Conservation (phyloP, 2,329 filamentous ascomycete species). For the Aspergillus caelatus region DNA sequence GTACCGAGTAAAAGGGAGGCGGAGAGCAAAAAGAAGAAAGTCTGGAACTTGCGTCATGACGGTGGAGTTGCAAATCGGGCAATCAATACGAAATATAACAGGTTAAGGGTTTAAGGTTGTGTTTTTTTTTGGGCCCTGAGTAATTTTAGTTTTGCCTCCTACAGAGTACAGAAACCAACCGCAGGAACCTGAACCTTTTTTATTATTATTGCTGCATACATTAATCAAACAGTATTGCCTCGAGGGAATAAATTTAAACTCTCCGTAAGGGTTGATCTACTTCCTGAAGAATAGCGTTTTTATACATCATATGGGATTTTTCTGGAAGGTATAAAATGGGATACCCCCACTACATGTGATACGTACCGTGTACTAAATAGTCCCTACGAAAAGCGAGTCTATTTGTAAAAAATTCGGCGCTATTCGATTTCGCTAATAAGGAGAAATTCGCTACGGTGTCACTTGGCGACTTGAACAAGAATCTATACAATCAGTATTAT, state of each 20-base stretch:
- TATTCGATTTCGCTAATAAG: background rate
- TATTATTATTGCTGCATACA: background rate
- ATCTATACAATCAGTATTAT: too few species aligned
- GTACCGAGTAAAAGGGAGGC: background rate
- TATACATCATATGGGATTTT: background rate
- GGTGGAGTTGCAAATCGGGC: background rate
- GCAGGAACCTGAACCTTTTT: background rate
- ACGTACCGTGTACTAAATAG: background rate
- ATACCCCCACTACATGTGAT: background rate
- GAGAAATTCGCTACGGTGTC: too few species aligned
- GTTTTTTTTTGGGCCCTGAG: background rate
- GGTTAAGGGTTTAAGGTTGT: background rate
- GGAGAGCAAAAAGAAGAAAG: constrained; percentile 1
- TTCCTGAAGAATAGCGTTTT: background rate
- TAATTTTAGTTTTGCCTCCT: background rate
- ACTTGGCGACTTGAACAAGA: background rate
- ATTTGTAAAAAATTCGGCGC: background rate
- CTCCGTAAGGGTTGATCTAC: background rate
- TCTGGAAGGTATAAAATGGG: background rate
- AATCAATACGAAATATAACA: background rate
- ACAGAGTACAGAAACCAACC: background rate
- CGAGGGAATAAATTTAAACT: background rate
- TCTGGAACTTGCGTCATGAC: constrained; percentile 13
- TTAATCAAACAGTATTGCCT: background rate
- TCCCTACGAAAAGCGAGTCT: background rate